phyloP scores from a whole-genome alignment of 352 stramenopile species.

The Aphanomyces astaci region DNA sequence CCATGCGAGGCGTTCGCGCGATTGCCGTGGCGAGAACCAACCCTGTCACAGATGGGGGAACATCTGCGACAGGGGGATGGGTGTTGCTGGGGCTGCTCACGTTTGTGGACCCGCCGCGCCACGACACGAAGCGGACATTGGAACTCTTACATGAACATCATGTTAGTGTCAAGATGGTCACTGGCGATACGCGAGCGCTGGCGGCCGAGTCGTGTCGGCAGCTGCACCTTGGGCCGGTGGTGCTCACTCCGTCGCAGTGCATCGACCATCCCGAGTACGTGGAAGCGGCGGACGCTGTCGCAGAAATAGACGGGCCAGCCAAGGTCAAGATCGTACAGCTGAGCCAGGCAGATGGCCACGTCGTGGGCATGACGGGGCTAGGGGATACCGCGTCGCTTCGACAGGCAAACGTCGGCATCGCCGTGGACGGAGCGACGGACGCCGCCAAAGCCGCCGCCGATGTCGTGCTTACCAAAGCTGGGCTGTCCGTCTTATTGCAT shows the following conservation, averaged over 20 bases:
- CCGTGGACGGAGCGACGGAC: conserved; percentile 78
- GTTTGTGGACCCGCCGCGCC: conserved; percentile 92
- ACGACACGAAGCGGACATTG: conserved; percentile 93
- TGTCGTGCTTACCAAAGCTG: conserved; percentile 90
- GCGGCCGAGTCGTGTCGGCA: conserved; percentile 88
- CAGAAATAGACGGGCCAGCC: conserved; percentile 88
- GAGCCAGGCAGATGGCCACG: conserved; percentile 65
- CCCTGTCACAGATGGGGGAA: too few relatives aligned
- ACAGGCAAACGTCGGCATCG: conserved; percentile 66
- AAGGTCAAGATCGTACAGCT: conserved; percentile 89
- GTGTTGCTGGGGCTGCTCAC: conserved; percentile 92
- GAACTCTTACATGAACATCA: conserved; percentile 83
- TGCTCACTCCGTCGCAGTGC: conserved; percentile 50
- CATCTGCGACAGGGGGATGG: too few relatives aligned
- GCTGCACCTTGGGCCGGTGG: conserved; percentile 86
- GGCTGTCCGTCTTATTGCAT: conserved; percentile 88
- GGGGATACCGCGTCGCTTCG: conserved; percentile 63
- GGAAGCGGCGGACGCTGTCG: conserved; percentile 90
- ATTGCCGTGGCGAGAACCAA: conserved; percentile 81
- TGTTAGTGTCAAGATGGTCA: conserved; percentile 96
- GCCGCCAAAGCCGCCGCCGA: conserved; percentile 86
- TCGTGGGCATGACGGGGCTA: conserved; percentile 72
- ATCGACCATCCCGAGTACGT: conserved; percentile 78
- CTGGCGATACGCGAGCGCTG: conserved; percentile 91
- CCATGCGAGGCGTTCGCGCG: conserved; percentile 78